Evolutionary conservation across 441 rosid genomes (phyloP).

Genomic region (Oxalis stricta): DNA sequence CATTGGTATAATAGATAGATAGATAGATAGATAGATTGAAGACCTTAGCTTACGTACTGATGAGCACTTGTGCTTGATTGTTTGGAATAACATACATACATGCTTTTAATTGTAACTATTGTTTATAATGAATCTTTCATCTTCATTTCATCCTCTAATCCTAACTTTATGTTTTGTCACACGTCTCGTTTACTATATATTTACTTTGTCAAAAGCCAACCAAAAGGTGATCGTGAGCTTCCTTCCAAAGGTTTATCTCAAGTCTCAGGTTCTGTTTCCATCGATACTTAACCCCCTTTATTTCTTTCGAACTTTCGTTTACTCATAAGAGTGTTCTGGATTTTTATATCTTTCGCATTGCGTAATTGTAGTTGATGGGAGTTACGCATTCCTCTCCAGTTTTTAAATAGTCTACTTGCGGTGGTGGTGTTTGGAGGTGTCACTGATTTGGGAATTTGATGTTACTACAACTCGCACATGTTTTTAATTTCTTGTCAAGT

Average conservation of each 20-base stretch:
- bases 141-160: neutral
- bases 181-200: constrained; percentile 24
- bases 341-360: neutral
- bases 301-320: neutral
- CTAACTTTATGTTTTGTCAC: constrained; percentile 9
- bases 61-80: no score
- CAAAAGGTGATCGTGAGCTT: constrained; percentile 33
- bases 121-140: neutral
- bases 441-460: no score
- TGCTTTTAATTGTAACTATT: no score
- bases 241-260: constrained; percentile 32
- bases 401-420: no score
- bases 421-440: neutral
- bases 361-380: neutral
- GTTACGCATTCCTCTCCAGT: neutral
- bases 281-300: neutral
- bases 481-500: no score
- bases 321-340: neutral
- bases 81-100: no score
- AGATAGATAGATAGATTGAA: no score
- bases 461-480: no score
- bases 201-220: constrained; percentile 38
- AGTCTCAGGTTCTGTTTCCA: constrained; percentile 43
- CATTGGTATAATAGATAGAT: no score
- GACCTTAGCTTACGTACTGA: no score